Evolutionary conservation across 257 asterid genomes (phyloP), one percentile per base, ranked within the genome.

Genomic region (Nicotiana tomentosiformis): DNA sequence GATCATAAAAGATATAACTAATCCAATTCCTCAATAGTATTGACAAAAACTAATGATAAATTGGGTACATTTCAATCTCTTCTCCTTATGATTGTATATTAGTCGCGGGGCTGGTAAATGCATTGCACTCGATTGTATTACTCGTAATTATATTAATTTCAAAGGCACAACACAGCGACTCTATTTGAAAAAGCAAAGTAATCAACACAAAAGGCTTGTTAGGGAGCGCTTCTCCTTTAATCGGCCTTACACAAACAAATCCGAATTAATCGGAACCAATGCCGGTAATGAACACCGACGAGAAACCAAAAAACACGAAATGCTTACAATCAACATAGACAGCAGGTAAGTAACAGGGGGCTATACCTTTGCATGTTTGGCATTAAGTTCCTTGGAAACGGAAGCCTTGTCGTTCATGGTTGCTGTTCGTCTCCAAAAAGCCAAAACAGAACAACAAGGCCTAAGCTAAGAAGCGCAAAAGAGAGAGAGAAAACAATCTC

Each of bases 341-440:
- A 18, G 23, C 26, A 58, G 11, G 29, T 58, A 58, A 61, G 37
- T 1, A 77, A 55, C 39, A 11, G 10, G 56, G 74, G 57, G 82
- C 78, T 46, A 0, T 79, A 95, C 98, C 97, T 90, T 95, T 70
- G 92, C 86, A 87, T 92, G 99, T 68, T 89, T 91, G 82, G 92
- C 96, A 69, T 93, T 91, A 55, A 96, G 98, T 85, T 92, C 98
- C 88, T 91, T 96, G 60, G 98, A 89, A 84, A 96, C 95, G 29
- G 91, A 84, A 5, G 98, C 93, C 91, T 96, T 96, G 32, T 86
- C 94, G 77, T 90, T 96, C 98, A 96, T 94, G 77, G 85, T 86
- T 83, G 17, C 60, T 68, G 76, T 77, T 68, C 79, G 15, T 4
- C 46, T 82, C 80, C 30, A n/a, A 51, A 66, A 77, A 68, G 17